Percentiles rank a stretch among this genome's conserved stretches.
These are phyloP conservation scores for Xerocomellus intermedius DNA, from an alignment of 768 basidiomycete species.

Conservation along the genomic window DNA sequence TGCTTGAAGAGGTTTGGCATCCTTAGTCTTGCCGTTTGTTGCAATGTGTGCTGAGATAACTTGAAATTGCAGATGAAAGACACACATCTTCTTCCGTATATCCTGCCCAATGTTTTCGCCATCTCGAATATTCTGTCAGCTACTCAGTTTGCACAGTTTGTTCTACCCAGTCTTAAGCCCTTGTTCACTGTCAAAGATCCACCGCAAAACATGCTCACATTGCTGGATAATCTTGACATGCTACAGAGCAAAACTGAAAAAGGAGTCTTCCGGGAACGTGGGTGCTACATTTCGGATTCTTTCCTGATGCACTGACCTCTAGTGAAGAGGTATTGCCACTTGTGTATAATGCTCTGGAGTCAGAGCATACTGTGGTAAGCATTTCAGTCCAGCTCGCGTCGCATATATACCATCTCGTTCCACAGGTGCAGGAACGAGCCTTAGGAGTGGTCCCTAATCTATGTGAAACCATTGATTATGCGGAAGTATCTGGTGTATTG, in stretches of 20 bases:
- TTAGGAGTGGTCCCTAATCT: conserved; percentile 80
- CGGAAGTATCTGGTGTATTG: conserved; percentile 85
- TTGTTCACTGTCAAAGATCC: conserved; percentile 91
- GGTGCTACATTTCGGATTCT: conserved; percentile 28
- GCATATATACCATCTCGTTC: conserved; percentile 3
- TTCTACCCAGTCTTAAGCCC: conserved; percentile 86
- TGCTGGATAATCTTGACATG: conserved; percentile 85
- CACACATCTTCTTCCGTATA: conserved; percentile 86
- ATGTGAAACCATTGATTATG: conserved; percentile 93
- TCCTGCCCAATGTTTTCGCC: conserved; percentile 92
- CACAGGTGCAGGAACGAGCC: conserved; percentile 90
- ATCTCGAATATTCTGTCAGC: conserved; percentile 79
- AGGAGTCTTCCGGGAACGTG: conserved; percentile 83
- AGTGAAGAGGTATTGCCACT: conserved; percentile 86
- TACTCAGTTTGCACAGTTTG: conserved; percentile 74
- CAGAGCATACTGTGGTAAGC: conserved; percentile 82
- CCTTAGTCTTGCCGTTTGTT: not conserved
- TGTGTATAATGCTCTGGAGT: conserved; percentile 93
- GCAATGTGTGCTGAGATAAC: conserved; percentile 3
- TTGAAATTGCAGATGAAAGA: conserved; percentile 78
- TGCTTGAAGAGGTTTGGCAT: conserved; percentile 83
- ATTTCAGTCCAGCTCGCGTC: not conserved
- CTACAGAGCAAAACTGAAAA: conserved; percentile 90
- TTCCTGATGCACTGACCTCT: conserved; percentile 1
- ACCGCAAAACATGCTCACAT: conserved; percentile 93